phyloP scores from a whole-genome alignment of 768 basidiomycete genomes.

The Kwoniella botswanensis region DNA sequence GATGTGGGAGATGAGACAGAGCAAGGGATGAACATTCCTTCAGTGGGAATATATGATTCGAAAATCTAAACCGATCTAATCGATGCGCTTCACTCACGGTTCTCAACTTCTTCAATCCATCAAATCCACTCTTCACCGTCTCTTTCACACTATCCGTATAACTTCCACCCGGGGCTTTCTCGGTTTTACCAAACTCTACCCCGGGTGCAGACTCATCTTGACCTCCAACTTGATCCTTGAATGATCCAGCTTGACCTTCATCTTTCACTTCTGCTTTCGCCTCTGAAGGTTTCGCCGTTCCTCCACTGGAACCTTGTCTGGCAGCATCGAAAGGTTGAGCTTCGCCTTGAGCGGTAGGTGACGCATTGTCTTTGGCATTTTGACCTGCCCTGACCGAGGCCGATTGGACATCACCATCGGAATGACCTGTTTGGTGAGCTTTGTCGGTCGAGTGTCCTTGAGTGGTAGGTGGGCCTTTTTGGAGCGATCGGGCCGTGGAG shows the following conservation, averaged over 20 bases:
- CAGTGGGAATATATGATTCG: too few species aligned
- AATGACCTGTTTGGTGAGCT: constrained; percentile 34
- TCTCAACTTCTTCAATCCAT: constrained; percentile 34
- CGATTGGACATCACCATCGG: constrained; percentile 47
- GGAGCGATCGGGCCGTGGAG: constrained; percentile 1
- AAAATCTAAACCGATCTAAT: too few species aligned
- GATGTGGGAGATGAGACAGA: too few species aligned
- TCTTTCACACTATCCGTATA: constrained; percentile 32
- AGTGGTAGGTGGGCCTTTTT: constrained; percentile 23
- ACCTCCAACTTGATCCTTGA: constrained; percentile 55
- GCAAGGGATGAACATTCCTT: too few species aligned
- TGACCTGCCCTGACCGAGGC: constrained; percentile 39
- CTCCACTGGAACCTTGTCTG: constrained; percentile 35
- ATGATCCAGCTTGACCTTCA: constrained; percentile 26
- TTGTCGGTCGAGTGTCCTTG: constrained; percentile 53
- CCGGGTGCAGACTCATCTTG: constrained; percentile 38
- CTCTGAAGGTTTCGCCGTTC: constrained; percentile 29
- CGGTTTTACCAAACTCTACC: constrained; percentile 42
- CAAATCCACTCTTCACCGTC: constrained; percentile 31
- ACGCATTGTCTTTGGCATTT: constrained; percentile 27
- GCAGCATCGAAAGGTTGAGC: constrained; percentile 49
- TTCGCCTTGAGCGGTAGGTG: constrained; percentile 15
- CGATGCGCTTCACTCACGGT: constrained; percentile 11
- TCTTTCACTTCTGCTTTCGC: constrained; percentile 28
- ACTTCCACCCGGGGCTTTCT: constrained; percentile 38